Evolutionary conservation across 2,329 filamentous ascomycete species (phyloP).

Genomic region (Botrytis cinerea): DNA sequence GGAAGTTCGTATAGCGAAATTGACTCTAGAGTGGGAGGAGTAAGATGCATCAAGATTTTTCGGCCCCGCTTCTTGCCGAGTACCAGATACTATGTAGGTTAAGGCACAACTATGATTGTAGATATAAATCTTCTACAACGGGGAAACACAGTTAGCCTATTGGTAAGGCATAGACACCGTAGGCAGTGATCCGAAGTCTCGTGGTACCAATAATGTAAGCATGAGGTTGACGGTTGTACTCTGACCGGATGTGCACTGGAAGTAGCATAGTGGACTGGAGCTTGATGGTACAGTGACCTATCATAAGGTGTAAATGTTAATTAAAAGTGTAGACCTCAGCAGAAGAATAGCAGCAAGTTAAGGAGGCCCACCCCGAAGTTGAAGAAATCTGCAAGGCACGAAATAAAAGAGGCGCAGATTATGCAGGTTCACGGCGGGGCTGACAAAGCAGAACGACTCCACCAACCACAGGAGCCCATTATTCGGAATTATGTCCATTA

Average conservation of each 20-base stretch:
- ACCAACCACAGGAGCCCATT: neutral
- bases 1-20: neutral
- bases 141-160: neutral
- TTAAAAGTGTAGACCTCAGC: neutral
- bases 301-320: neutral
- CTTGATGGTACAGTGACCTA: neutral
- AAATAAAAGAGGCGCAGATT: neutral
- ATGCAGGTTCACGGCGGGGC: neutral
- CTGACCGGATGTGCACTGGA: neutral
- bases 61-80: neutral
- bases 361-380: neutral
- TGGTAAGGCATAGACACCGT: too few species aligned
- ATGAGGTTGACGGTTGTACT: neutral
- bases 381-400: constrained; percentile 1
- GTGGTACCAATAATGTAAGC: neutral
- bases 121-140: neutral
- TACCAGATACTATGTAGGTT: neutral
- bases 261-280: neutral
- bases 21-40: neutral
- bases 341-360: too few species aligned
- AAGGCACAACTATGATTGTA: neutral
- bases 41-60: neutral
- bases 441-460: neutral
- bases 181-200: neutral
- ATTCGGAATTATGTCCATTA: neutral